Percentiles rank a stretch among this genome's conserved stretches.
Conservation (phyloP, 768 basidiomycete genomes). For the Russula dissimulans region DNA sequence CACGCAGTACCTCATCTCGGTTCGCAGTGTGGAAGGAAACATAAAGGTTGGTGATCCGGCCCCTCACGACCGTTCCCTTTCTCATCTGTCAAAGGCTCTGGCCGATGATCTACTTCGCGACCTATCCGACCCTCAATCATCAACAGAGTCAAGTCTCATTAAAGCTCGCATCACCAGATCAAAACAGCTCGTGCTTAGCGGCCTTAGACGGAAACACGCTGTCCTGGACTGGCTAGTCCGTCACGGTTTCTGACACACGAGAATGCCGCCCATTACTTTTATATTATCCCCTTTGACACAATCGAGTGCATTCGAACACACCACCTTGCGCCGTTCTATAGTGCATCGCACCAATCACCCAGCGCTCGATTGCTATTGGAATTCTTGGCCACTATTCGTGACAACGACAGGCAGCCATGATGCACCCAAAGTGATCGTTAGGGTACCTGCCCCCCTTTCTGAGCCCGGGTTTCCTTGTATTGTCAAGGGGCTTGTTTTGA, state of each 20-base stretch:
- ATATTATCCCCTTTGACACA: constrained; percentile 13
- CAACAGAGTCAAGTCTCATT: constrained; percentile 41
- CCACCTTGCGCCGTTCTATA: constrained; percentile 5
- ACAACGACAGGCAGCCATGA: constrained; percentile 6
- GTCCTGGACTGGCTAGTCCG: constrained; percentile 53
- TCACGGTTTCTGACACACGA: constrained; percentile 48
- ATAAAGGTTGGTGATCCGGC: constrained; percentile 36
- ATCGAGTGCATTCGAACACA: constrained; percentile 1
- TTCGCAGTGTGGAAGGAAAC: constrained; percentile 64
- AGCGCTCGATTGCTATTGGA: background rate
- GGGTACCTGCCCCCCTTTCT: background rate
- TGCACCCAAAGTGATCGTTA: constrained; percentile 4
- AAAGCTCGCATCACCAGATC: constrained; percentile 39
- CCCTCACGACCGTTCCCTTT: background rate
- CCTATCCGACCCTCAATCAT: constrained; percentile 41
- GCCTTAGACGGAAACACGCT: constrained; percentile 53
- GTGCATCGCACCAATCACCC: background rate
- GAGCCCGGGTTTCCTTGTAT: background rate
- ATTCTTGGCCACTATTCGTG: background rate
- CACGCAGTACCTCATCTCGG: constrained; percentile 45
- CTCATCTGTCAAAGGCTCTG: constrained; percentile 36
- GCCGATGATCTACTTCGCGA: constrained; percentile 45
- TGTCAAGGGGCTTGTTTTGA: background rate
- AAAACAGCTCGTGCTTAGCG: constrained; percentile 49
- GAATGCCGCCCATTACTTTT: constrained; percentile 8